These are phyloP conservation scores for Starmerella tilneyi DNA, from an alignment of 805 yeast species.

Conservation along the genomic window DNA sequence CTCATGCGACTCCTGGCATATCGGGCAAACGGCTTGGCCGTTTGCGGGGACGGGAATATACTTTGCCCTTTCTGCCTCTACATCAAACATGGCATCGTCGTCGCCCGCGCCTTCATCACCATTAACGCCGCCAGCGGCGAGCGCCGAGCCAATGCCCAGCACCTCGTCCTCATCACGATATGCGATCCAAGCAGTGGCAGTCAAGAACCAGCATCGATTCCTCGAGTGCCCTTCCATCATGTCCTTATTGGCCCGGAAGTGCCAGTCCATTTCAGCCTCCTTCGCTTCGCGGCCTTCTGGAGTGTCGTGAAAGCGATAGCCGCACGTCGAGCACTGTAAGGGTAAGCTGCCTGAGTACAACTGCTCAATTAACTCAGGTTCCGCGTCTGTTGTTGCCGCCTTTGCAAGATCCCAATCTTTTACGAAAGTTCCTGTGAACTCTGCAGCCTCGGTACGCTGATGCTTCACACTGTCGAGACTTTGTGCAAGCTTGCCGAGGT, in stretches of 20 bases:
- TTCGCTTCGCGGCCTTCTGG: constrained; percentile 43
- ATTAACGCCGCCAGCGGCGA: constrained; percentile 18
- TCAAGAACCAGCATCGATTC: constrained; percentile 73
- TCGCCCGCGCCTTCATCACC: constrained; percentile 21
- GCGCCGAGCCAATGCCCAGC: constrained; percentile 31
- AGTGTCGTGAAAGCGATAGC: constrained; percentile 65
- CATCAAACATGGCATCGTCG: constrained; percentile 28
- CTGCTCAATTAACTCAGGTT: constrained; percentile 30
- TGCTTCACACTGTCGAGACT: constrained; percentile 3
- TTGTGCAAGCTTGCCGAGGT: constrained; percentile 8
- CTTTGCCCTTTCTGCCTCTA: constrained; percentile 29
- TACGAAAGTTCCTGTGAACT: background rate
- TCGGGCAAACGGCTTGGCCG: constrained; percentile 53
- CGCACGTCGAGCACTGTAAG: constrained; percentile 80
- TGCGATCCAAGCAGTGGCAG: constrained; percentile 58
- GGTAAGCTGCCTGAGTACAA: constrained; percentile 50
- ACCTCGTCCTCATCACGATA: constrained; percentile 58
- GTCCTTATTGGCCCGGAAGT: constrained; percentile 79
- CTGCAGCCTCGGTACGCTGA: constrained; percentile 7
- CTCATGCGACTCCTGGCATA: constrained; percentile 55
- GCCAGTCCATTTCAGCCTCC: constrained; percentile 86
- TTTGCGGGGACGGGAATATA: constrained; percentile 61
- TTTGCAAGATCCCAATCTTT: constrained; percentile 28
- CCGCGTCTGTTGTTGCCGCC: constrained; percentile 29
- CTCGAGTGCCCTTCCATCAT: constrained; percentile 47